Evolutionary conservation across 768 basidiomycete genomes (phyloP).

Genomic region (Flagelloscypha sp.): DNA sequence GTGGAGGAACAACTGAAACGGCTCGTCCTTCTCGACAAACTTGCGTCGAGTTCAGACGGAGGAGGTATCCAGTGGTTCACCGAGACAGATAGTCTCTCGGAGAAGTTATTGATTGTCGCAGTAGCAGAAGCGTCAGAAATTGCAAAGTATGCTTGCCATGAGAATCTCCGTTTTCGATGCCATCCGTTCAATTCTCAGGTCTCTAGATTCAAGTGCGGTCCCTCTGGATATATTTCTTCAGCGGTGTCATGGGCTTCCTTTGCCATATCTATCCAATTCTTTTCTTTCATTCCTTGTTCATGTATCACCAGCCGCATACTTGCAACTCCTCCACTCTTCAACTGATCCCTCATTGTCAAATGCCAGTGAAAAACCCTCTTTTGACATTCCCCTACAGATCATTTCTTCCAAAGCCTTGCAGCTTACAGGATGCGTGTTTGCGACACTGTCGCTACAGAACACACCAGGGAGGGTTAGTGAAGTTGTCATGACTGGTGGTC

Average conservation of each 20-base stretch:
- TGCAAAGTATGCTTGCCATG: slow-evolving; percentile 36
- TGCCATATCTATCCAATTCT: slow-evolving; percentile 64
- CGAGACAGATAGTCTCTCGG: slow-evolving; percentile 52
- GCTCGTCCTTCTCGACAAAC: slow-evolving; percentile 62
- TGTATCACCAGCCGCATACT: slow-evolving; percentile 61
- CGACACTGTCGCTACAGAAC: slow-evolving; percentile 11
- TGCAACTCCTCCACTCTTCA: slow-evolving; percentile 43
- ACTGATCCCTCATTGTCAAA: slow-evolving; percentile 13
- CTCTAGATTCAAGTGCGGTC: slow-evolving; percentile 28
- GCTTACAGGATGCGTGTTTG: no score
- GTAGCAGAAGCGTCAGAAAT: slow-evolving; percentile 45
- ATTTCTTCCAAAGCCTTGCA: slow-evolving; percentile 2
- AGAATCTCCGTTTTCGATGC: slow-evolving; percentile 10
- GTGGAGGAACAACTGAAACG: slow-evolving; percentile 55
- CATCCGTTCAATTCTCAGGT: slow-evolving; percentile 19
- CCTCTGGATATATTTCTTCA: slow-evolving; percentile 69
- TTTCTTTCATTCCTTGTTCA: slow-evolving; percentile 67
- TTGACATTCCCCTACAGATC: slow-evolving; percentile 58
- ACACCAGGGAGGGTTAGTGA: slow-evolving; percentile 14
- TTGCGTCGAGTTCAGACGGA: slow-evolving; percentile 53
- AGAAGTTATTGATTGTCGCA: slow-evolving; percentile 40
- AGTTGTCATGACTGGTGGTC: no score
- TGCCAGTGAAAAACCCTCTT: slow-evolving; percentile 20
- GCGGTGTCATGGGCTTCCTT: slow-evolving; percentile 56
- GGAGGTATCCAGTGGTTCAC: slow-evolving; percentile 71